phyloP scores from a whole-genome alignment of 352 stramenopile species.

The Phytopythium chamaehyphon region DNA sequence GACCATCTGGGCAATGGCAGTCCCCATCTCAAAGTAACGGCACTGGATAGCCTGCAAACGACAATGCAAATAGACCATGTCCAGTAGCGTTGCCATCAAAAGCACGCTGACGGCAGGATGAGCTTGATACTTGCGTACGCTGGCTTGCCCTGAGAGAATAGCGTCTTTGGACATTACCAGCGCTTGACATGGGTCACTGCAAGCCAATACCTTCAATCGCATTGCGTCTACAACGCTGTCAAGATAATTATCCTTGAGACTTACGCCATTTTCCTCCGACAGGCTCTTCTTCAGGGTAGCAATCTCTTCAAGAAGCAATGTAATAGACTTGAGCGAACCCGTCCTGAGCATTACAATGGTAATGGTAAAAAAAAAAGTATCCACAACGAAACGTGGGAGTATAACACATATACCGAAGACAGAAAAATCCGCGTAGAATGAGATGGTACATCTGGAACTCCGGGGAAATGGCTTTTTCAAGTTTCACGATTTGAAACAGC shows the following conservation, averaged over 20 bases:
- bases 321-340: constrained; percentile 41
- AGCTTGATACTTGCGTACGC: constrained; percentile 31
- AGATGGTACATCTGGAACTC: constrained; percentile 53
- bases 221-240: constrained; percentile 55
- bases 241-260: constrained; percentile 37
- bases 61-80: constrained; percentile 67
- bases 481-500: constrained; percentile 27
- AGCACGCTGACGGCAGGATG: constrained; percentile 37
- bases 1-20: constrained; percentile 49
- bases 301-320: constrained; percentile 37
- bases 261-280: background rate
- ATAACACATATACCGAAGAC: constrained; percentile 30
- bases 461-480: constrained; percentile 19
- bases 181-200: constrained; percentile 41
- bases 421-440: constrained; percentile 51
- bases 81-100: constrained; percentile 55
- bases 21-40: constrained; percentile 61
- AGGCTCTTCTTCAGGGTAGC: constrained; percentile 13
- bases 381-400: background rate
- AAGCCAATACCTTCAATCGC: constrained; percentile 28
- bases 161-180: constrained; percentile 41
- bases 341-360: constrained; percentile 14
- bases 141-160: constrained; percentile 50
- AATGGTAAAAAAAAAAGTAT: background rate
- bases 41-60: constrained; percentile 51